Evolutionary conservation across 257 asterid species (phyloP), one percentile per base, ranked within the genome.

Genomic region (Gardenia jasminoides): DNA sequence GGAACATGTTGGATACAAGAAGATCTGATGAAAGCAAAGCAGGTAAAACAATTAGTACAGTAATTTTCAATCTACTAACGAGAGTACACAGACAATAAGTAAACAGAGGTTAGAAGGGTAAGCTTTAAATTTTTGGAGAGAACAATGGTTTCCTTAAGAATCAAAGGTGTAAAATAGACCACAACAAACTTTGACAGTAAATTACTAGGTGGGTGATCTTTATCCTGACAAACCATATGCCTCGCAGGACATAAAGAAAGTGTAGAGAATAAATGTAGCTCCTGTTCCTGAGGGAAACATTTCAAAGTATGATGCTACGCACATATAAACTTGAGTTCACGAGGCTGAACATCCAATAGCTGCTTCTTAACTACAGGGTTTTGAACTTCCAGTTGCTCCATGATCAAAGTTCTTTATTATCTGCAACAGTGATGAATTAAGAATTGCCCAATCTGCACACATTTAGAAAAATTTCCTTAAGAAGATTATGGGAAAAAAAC

Each of bases 261-360:
- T 10, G 67, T 2, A 28, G 62, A 79, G 22, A 70, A n/a, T 20
- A 61, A 62, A 73, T 62, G 48, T 7, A 39, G 50, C 41, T 59
- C 30, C 76, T 58, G 58, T 26, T 58, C 39, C 62, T 24, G 4
- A 36, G 20, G 24, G 24, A 12, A 36, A 33, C 47, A 46, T 39
- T 28, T 72, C 30, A 0, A 36, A 43, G 62, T 26, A 50, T 74
- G 67, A 73, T 77, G 76, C 47, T 54, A 86, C 96, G 76, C 85
- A 91, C 98, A 88, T 58, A 62, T 54, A 87, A 94, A 94, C 85
- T 90, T 87, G 75, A 94, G 94, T 85, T 94, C 98, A 39, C 80
- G 88, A 79, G 98, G 98, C 80, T 85, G 91, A 84, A 92, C 85
- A 84, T 91, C 97, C 86, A 92, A 86, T 46, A 94, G 80, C 71